Percentiles rank a stretch among this genome's conserved stretches.
Conservation (phyloP, 352 stramenopile species). For the Phytopythium delawarense region DNA sequence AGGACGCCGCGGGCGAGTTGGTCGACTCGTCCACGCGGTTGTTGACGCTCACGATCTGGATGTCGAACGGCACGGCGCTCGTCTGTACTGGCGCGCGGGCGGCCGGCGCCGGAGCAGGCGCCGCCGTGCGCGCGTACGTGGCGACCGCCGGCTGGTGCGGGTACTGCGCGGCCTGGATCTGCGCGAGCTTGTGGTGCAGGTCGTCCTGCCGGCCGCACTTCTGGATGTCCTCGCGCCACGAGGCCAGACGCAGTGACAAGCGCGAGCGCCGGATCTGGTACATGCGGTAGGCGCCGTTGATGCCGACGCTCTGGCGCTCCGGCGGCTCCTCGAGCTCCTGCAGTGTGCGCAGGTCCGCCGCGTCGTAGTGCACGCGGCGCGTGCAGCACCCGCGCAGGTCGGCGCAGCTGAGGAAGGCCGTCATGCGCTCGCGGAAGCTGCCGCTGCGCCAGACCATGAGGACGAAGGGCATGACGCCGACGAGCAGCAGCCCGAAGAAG, state of each 20-base stretch:
- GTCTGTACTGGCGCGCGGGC: slow-evolving; percentile 7
- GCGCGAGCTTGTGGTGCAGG: slow-evolving; percentile 47
- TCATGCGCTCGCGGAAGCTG: slow-evolving; percentile 30
- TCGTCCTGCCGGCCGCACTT: slow-evolving; percentile 29
- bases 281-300: slow-evolving; percentile 53
- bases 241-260: slow-evolving; percentile 45
- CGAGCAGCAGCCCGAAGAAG: slow-evolving; percentile 36
- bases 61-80: slow-evolving; percentile 33
- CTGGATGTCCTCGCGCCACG: slow-evolving; percentile 67
- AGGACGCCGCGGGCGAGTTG: slow-evolving; percentile 3
- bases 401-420: slow-evolving; percentile 30
- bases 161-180: slow-evolving; percentile 31
- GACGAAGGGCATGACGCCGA: slow-evolving; percentile 37
- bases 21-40: slow-evolving; percentile 16
- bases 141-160: slow-evolving; percentile 14
- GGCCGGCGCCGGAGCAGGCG: neutral
- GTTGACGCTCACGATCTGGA: slow-evolving; percentile 38
- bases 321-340: slow-evolving; percentile 41
- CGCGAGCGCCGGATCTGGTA: slow-evolving; percentile 45
- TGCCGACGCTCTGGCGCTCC: slow-evolving; percentile 33
- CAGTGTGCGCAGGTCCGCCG: slow-evolving; percentile 47
- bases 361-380: slow-evolving; percentile 44
- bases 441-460: slow-evolving; percentile 46
- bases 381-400: slow-evolving; percentile 22
- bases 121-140: neutral